Conservation (phyloP, 2,329 filamentous ascomycete species). For the Aspergillus quadrilineatus region DNA sequence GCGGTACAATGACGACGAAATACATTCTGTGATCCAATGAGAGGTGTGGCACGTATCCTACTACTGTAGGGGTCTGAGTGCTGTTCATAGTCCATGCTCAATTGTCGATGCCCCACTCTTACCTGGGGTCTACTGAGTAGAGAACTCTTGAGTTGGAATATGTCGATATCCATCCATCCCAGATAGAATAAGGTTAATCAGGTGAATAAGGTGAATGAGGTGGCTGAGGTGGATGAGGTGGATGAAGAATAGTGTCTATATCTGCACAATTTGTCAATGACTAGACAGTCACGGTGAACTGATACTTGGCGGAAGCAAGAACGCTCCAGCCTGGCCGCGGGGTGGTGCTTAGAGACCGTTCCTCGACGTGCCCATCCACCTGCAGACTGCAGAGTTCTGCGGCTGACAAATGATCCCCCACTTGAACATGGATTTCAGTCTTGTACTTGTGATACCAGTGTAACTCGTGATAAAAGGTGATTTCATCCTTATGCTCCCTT, state of each 20-base stretch:
- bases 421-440: background rate
- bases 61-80: conserved; percentile 15
- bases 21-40: conserved; percentile 12
- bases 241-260: too few species aligned
- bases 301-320: too few species aligned
- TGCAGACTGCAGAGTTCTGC: background rate
- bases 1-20: conserved; percentile 15
- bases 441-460: background rate
- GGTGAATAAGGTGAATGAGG: too few species aligned
- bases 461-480: background rate
- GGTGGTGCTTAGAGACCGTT: background rate
- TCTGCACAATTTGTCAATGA: too few species aligned
- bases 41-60: background rate
- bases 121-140: too few species aligned
- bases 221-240: too few species aligned
- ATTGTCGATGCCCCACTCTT: conserved; percentile 14
- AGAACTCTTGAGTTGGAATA: background rate
- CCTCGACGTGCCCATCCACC: background rate
- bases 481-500: background rate
- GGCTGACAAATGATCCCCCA: background rate
- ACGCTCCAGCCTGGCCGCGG: too few species aligned
- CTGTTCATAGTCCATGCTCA: conserved; percentile 14
- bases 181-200: too few species aligned
- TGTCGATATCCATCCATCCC: background rate
- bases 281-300: too few species aligned